A percentile compares a stretch with the other conserved stretches of the same genome.
phyloP scores from a whole-genome alignment of 2,329 filamentous ascomycete genomes.

The Aspergillus hortae region DNA sequence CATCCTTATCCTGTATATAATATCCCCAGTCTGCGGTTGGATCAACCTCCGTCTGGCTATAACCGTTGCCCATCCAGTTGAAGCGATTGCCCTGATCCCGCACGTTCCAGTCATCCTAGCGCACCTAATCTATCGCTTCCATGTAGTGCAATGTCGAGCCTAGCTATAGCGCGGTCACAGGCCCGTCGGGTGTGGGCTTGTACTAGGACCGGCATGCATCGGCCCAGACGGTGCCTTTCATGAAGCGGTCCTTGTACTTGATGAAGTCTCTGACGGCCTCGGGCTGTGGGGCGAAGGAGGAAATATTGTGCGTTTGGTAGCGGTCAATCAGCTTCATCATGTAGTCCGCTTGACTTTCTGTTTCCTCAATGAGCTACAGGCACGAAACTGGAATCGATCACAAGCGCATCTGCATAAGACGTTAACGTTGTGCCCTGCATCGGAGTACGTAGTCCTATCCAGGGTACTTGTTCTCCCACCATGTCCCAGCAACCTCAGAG shows the following conservation, averaged over 20 bases:
- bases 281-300: constrained; percentile 33
- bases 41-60: constrained; percentile 13
- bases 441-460: no score
- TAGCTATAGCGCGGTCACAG: constrained; percentile 18
- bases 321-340: constrained; percentile 38
- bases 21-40: constrained; percentile 13
- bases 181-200: constrained; percentile 26
- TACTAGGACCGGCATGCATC: constrained; percentile 35
- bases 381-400: not conserved
- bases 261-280: constrained; percentile 34
- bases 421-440: no score
- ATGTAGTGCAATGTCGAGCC: constrained; percentile 22
- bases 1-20: constrained; percentile 22
- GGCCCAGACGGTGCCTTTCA: constrained; percentile 33
- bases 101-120: constrained; percentile 21
- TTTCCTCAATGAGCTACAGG: not conserved
- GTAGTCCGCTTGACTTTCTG: constrained; percentile 42
- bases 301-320: constrained; percentile 25
- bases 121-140: constrained; percentile 14
- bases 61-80: constrained; percentile 18
- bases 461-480: no score
- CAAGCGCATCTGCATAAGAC: no score
- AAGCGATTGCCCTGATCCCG: constrained; percentile 16
- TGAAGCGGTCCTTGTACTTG: constrained; percentile 27
- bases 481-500: no score